Conservation (phyloP, 2,329 filamentous ascomycete genomes). For the Drechslerella stenobrocha region DNA sequence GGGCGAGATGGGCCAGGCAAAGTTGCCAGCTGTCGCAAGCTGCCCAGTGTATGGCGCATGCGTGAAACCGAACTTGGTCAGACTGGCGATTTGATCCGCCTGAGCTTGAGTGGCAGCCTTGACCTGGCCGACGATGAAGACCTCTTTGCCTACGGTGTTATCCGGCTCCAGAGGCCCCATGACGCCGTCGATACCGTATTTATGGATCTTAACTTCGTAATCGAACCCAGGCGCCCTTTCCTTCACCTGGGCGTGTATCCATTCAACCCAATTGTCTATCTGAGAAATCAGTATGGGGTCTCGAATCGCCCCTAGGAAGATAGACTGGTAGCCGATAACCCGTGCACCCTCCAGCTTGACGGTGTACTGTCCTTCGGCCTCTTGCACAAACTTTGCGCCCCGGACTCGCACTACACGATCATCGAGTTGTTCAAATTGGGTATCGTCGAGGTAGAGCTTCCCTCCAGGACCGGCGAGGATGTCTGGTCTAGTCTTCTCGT, state of each 20-base stretch:
- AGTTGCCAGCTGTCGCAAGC: constrained; percentile 62
- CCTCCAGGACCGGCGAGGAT: constrained; percentile 61
- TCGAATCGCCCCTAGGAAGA: constrained; percentile 59
- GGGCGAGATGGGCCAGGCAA: constrained; percentile 58
- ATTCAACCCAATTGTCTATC: constrained; percentile 55
- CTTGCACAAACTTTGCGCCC: constrained; percentile 56
- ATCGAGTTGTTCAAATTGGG: constrained; percentile 58
- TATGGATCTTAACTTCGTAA: constrained; percentile 58
- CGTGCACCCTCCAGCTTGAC: constrained; percentile 61
- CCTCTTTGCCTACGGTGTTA: constrained; percentile 54
- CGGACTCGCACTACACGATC: constrained; percentile 57
- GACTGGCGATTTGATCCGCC: constrained; percentile 58
- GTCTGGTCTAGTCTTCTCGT: constrained; percentile 63
- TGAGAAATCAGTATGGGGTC: constrained; percentile 60
- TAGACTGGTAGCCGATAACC: constrained; percentile 57
- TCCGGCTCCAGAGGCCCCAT: constrained; percentile 54
- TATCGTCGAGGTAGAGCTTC: constrained; percentile 56
- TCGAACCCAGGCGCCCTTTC: constrained; percentile 49
- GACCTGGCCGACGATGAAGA: constrained; percentile 60
- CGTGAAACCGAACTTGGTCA: constrained; percentile 57
- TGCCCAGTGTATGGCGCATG: constrained; percentile 61
- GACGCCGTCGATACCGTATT: constrained; percentile 58
- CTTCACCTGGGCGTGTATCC: constrained; percentile 54
- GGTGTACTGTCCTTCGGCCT: constrained; percentile 55
- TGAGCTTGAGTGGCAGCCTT: constrained; percentile 58